These are phyloP conservation scores for Neophaeococcomyces mojaviensis DNA, from an alignment of 2,329 filamentous ascomycete genomes.

Conservation along the genomic window DNA sequence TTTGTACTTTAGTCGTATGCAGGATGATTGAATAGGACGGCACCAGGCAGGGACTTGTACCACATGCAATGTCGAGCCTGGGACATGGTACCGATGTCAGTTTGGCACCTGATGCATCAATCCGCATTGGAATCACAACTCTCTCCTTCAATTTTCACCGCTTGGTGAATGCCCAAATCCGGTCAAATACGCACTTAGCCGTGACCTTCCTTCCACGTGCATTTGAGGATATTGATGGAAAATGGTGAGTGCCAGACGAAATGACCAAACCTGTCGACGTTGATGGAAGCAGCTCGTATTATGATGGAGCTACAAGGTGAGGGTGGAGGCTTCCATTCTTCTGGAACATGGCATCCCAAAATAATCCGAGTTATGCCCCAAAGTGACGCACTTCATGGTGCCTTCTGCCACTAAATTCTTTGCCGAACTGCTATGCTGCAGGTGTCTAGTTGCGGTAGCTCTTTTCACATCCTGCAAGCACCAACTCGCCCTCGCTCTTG, in stretches of 20 bases:
- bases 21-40: conserved; percentile 1
- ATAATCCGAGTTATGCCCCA: no score
- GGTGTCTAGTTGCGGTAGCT: background rate
- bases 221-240: background rate
- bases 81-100: conserved; percentile 5
- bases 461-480: no score
- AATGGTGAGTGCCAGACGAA: background rate
- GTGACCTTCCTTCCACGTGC: background rate
- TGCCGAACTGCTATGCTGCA: background rate
- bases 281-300: no score
- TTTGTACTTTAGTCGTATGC: conserved; percentile 2
- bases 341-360: background rate
- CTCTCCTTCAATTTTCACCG: background rate
- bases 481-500: background rate
- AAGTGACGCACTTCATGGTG: background rate
- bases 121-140: background rate
- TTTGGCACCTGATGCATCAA: conserved; percentile 1
- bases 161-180: background rate
- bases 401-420: background rate
- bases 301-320: background rate
- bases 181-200: background rate
- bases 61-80: conserved; percentile 1
- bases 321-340: no score
- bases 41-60: conserved; percentile 1
- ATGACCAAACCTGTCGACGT: no score